Base-by-base conservation (phyloP, 2,329 filamentous ascomycete species). In the Calonectria hawksworthii region DNA sequence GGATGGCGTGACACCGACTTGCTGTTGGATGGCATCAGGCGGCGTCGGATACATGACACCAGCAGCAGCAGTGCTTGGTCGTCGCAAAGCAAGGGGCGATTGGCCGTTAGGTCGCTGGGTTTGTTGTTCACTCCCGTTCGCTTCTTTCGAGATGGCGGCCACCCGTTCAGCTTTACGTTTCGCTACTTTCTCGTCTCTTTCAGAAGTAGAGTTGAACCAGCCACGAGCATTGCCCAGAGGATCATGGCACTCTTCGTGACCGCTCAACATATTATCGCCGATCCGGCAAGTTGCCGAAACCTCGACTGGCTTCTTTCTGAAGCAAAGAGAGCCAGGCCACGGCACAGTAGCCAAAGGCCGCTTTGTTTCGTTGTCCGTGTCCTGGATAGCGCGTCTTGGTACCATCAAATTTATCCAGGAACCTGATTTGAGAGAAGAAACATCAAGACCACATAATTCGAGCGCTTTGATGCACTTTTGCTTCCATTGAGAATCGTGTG, bases 31-130 rank as follows among this genome's bases (percentile, higher is more conserved):
- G 18, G 89, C 92, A 80, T 94, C 93, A 14, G 93, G 93, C 2
- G 93, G 93, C 8, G 93, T 95, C 11, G 92, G 93, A 81, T 95
- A 95, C 84, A 95, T 92, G 2, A 90, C 88, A 52, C 90, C 89
- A 30, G 87, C 84, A 8, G 86, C 84, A 16, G 85, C 82, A 9
- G 85, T 88, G 76, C 87, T 89, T 47, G 89, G 84, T 78, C 90
- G 86, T 75, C 90, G 87, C 9, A 90, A 79, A 21, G 86, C 85
- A 26, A 89, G 77, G 9, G 91, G 89, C 10, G 91, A 92, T 65
- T 90, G 86, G 1, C 87, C 89, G 75, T 87, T 90, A 30, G 88
- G 79, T 67, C 77, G 83, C 83, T 85, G 72, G 83, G 86, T 30
- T 83, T 84, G 78, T 84, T 88, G 83, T 80, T 77, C 90, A 85